Evolutionary conservation across 1,139 yeast species (phyloP), one percentile per base, ranked within the genome.

Genomic region (Lodderomyces theae): DNA sequence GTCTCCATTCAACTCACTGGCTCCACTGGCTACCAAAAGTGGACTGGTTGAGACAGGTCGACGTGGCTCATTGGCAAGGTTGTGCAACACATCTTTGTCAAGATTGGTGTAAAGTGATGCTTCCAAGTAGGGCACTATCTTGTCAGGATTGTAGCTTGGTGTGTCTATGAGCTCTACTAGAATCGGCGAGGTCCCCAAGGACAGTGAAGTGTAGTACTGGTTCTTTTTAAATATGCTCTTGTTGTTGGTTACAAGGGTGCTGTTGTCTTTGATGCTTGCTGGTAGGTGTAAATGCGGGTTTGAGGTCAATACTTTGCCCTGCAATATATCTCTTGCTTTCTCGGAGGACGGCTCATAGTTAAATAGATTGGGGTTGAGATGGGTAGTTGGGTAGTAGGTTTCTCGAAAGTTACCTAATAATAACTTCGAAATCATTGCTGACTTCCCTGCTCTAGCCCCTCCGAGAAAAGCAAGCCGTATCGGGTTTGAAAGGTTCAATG

Each of bases 21-120:
- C 86, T 1, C 92, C 92, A 39, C 87, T 80, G 4, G 88, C 90
- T 4, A 82, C 86, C 11, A 85, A 60, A 42, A 85, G 57, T 3
- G 89, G 86, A 43, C 79, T 80, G 5, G 88, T 80, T 30, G 78
- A 72, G 0, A 79, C 85, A 3, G 82, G 80, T 43, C 69, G 63
- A 33, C 87, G 59, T 2, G 88, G 87, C 47, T 79, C 86, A 49
- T 80, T 73, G 5, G 86, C 86, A 37, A 84, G 63, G 39, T 83
- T 82, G 37, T 71, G 72, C 30, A 85, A 60, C 11, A 80, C 71
- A 29, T 79, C 80, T 41, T 72, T 74, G 36, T 81, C 84, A 34
- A 85, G 56, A 46, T 79, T 72, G 31, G 80, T 66, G 53, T 82
- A 82, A 15, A 85, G 51, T 1, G 89, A 82, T 3, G 82, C 81